Evolutionary conservation across 169 alveolate species (phyloP), one percentile per base, ranked within the genome.

Genomic region (Eimeria praecox): DNA sequence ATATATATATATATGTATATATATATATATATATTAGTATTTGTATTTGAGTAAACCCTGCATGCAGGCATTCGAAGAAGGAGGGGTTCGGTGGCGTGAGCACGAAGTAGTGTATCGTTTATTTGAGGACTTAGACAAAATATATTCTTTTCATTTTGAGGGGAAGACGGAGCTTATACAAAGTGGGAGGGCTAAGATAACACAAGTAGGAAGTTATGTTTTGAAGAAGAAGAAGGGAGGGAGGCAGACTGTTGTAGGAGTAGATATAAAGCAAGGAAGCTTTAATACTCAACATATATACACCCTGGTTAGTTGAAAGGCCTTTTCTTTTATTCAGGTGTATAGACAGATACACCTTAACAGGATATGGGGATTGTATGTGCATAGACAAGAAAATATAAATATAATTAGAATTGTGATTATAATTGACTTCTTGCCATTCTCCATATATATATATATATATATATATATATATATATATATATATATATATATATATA

Each of bases 181-280:
- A 42, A 40, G 46, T 8, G 94, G 73, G 18, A 35, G 94, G 35
- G 38, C 49, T 44, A 52, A 18, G 10, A 69, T 88, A 4, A 49
- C 94, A 2, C 83, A 69, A 10, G 73, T 66, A 30, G 94, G 83
- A 8, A 35, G 56, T 6, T 66, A 56, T 71, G 20, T 44, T 42
- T 56, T 88, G 30, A 88, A 88, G 86, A 59, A 62, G 71, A 6
- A 78, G 38, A 88, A 64, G 44, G 94, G 94, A 10, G 94, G 94
- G 49, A 30, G 30, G 33, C 94, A 66, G 46, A 42, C 85, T 2
- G 94, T 88, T 27, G 71, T 88, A 35, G 94, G 94, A 66, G 73
- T 88, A 49, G 94, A 88, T 46, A 86, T 88, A 66, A 88, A 88
- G 46, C 83, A 88, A 10, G 94, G 94, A 16, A 42, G 69, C 49